A percentile compares a stretch with the other conserved stretches of the same genome.
Conservation (phyloP, 345 rosid genomes). For the Citrus sp. region DNA sequence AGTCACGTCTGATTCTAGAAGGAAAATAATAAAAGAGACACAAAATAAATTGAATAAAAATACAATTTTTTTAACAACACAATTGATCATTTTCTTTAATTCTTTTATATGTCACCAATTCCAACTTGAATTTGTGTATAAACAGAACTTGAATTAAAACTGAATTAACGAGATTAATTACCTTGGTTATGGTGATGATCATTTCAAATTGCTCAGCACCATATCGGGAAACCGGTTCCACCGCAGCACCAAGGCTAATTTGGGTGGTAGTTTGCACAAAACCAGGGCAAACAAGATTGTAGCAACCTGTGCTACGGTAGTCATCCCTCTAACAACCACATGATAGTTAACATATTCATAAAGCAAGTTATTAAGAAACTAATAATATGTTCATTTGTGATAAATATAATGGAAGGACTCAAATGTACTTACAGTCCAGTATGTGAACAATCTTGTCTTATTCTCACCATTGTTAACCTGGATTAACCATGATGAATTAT, state of each 20-base stretch:
- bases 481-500: not conserved
- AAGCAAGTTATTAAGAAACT: too few species aligned
- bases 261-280: slow-evolving; percentile 19
- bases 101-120: too few species aligned
- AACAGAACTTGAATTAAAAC: too few species aligned
- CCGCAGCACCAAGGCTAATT: not conserved
- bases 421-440: slow-evolving; percentile 31
- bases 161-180: not conserved
- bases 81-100: too few species aligned
- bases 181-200: slow-evolving; percentile 6
- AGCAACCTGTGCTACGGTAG: slow-evolving; percentile 23
- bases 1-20: too few species aligned
- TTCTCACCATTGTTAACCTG: not conserved
- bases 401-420: not conserved
- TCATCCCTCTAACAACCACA: slow-evolving; percentile 17
- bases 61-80: too few species aligned
- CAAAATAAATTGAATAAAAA: too few species aligned
- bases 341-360: not conserved
- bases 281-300: slow-evolving; percentile 33
- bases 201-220: slow-evolving; percentile 12
- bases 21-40: too few species aligned
- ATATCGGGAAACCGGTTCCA: slow-evolving; percentile 15
- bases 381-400: not conserved
- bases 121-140: too few species aligned
- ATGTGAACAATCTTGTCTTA: slow-evolving; percentile 16